Evolutionary conservation across 129 eudicot genomes (phyloP).

Genomic region (Ambrosia artemisiifolia): DNA sequence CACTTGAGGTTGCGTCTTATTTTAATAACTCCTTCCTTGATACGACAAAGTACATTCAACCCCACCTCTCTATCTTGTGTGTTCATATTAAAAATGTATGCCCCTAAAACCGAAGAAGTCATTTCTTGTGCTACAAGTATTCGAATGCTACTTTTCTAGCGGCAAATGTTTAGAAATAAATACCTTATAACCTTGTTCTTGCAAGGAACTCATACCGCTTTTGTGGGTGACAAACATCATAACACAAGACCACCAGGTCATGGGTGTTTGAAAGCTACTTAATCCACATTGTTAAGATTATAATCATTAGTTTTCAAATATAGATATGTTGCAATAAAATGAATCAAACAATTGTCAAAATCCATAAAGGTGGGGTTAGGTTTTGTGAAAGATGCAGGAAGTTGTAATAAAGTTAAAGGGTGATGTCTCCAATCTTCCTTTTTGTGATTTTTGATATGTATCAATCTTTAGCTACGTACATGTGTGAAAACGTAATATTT

Average conservation of each 20-base stretch:
- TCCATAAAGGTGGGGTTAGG: slow-evolving; percentile 33
- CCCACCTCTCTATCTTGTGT: neutral
- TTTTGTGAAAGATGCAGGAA: slow-evolving; percentile 30
- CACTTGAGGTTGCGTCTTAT: slow-evolving; percentile 23
- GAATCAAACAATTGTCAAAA: slow-evolving; percentile 17
- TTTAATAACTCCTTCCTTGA: slow-evolving; percentile 14
- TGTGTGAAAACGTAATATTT: slow-evolving; percentile 11
- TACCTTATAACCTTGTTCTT: too few species aligned
- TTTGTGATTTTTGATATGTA: slow-evolving; percentile 21
- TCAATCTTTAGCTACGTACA: slow-evolving; percentile 27
- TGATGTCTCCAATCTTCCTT: slow-evolving; percentile 35
- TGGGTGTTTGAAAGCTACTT: neutral
- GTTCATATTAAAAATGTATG: neutral
- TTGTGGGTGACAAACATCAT: too few species aligned
- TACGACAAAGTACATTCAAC: neutral
- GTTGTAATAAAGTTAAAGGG: slow-evolving; percentile 35
- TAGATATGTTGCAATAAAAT: neutral
- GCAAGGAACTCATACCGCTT: too few species aligned
- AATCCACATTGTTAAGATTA: neutral
- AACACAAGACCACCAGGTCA: too few species aligned
- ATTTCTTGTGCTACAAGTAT: slow-evolving; percentile 26
- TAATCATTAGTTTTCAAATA: neutral
- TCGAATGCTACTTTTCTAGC: neutral
- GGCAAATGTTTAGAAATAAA: neutral
- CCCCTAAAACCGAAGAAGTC: neutral